Conservation (phyloP, 495 filamentous ascomycete species). For the Hypoxylon cercidicola region DNA sequence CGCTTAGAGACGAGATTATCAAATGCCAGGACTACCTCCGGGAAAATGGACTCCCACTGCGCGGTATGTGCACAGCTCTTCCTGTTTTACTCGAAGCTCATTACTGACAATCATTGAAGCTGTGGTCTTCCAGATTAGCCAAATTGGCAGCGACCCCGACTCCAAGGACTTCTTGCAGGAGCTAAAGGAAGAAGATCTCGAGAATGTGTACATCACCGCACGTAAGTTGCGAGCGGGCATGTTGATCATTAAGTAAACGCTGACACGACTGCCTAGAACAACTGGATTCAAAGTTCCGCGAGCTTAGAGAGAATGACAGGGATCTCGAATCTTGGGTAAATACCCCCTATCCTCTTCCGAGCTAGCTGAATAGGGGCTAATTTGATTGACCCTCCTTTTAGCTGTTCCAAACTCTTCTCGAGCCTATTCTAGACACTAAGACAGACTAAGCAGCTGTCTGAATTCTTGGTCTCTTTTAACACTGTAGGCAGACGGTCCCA, state of each 20-base stretch:
- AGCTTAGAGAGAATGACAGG: constrained; percentile 31
- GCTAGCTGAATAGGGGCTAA: constrained; percentile 9
- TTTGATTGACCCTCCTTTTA: not conserved
- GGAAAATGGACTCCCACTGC: constrained; percentile 25
- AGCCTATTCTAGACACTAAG: constrained; percentile 27
- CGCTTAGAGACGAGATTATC: constrained; percentile 28
- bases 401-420: constrained; percentile 35
- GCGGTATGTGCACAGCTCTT: constrained; percentile 12
- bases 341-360: not conserved
- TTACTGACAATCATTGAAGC: constrained; percentile 18
- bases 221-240: constrained; percentile 5
- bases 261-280: constrained; percentile 14
- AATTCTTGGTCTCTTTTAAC: too few species aligned
- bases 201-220: constrained; percentile 37
- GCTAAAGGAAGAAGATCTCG: constrained; percentile 28
- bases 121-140: constrained; percentile 39
- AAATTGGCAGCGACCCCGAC: constrained; percentile 30
- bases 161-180: constrained; percentile 32
- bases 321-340: constrained; percentile 35
- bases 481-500: too few species aligned
- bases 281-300: constrained; percentile 31
- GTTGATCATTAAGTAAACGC: not conserved
- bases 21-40: constrained; percentile 28
- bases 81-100: too few species aligned
- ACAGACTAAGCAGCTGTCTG: constrained; percentile 3